A percentile compares a stretch with the other conserved stretches of the same genome.
phyloP scores from a whole-genome alignment of 768 basidiomycete species.

The Rubroboletus pulcherrimus region DNA sequence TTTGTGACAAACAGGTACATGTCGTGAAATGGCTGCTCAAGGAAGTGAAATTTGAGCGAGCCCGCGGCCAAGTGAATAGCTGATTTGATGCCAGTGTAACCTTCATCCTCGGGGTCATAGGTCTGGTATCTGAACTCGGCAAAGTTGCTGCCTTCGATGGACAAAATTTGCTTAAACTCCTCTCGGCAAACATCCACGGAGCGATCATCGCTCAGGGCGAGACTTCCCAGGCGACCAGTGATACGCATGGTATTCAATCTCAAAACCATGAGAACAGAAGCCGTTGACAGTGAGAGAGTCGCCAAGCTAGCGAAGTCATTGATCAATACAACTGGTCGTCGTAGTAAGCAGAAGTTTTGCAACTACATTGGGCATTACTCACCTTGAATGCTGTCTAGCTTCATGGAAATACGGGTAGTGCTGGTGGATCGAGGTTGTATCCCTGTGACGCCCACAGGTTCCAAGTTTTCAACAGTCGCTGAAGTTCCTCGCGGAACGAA shows the following conservation, averaged over 20 bases:
- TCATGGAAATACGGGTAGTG: constrained; percentile 79
- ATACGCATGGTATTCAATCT: constrained; percentile 71
- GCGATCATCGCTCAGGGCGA: constrained; percentile 78
- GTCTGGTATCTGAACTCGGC: constrained; percentile 95
- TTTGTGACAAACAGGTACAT: constrained; percentile 81
- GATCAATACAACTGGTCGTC: constrained; percentile 63
- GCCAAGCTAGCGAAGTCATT: constrained; percentile 70
- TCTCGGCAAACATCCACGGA: constrained; percentile 45
- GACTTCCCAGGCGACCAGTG: constrained; percentile 75
- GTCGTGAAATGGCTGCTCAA: constrained; percentile 87
- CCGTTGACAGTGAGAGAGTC: constrained; percentile 86
- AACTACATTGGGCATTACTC: constrained; percentile 16
- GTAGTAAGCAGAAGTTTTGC: constrained; percentile 9
- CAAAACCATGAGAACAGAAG: constrained; percentile 76
- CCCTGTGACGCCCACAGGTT: constrained; percentile 1
- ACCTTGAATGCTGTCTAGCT: constrained; percentile 84
- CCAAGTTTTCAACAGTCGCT: constrained; percentile 5
- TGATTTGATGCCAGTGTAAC: constrained; percentile 78
- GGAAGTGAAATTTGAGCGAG: constrained; percentile 83
- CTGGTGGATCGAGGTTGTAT: constrained; percentile 27
- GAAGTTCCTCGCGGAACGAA: constrained; percentile 58
- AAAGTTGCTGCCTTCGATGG: constrained; percentile 92
- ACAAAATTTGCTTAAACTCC: constrained; percentile 80
- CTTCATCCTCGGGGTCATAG: constrained; percentile 67
- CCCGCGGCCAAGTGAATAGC: constrained; percentile 79